Conservation (phyloP, 176 grass and related monocot species). For the Thalia dealbata region DNA sequence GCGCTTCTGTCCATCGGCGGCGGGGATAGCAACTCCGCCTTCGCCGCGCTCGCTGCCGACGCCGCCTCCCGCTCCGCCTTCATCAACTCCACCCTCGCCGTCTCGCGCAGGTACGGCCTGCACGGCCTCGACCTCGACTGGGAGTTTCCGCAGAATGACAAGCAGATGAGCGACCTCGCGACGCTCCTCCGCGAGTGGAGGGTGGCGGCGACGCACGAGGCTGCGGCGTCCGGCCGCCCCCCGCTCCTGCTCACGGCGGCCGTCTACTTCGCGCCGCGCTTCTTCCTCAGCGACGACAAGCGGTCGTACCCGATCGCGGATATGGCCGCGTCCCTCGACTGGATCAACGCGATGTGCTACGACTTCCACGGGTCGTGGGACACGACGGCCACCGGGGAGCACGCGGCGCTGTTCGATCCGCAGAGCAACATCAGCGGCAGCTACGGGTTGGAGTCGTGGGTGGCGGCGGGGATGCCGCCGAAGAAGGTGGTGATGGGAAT, state of each 20-base stretch:
- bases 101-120: slow-evolving; percentile 3
- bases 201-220: not conserved
- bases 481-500: slow-evolving; percentile 9
- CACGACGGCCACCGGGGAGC: slow-evolving; percentile 6
- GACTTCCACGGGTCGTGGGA: slow-evolving; percentile 12
- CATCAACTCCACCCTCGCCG: slow-evolving; percentile 9
- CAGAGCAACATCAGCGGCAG: slow-evolving; percentile 3
- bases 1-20: slow-evolving; percentile 4
- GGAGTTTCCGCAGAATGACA: not conserved
- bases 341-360: slow-evolving; percentile 17
- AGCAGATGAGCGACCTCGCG: not conserved
- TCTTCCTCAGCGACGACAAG: slow-evolving; percentile 1
- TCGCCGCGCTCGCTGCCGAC: not conserved
- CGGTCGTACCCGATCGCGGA: slow-evolving; percentile 3
- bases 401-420: slow-evolving; percentile 4
- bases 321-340: slow-evolving; percentile 6
- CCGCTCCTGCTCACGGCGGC: slow-evolving; percentile 15
- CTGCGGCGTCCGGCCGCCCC: not conserved
- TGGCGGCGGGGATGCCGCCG: slow-evolving; percentile 14
- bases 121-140: slow-evolving; percentile 17
- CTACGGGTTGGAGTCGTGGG: slow-evolving; percentile 9
- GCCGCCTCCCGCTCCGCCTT: not conserved
- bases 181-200: slow-evolving; percentile 9
- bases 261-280: slow-evolving; percentile 13
- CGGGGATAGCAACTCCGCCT: slow-evolving; percentile 17